Conservation (phyloP, 306 rosid genomes). For the Acmispon strigosus region DNA sequence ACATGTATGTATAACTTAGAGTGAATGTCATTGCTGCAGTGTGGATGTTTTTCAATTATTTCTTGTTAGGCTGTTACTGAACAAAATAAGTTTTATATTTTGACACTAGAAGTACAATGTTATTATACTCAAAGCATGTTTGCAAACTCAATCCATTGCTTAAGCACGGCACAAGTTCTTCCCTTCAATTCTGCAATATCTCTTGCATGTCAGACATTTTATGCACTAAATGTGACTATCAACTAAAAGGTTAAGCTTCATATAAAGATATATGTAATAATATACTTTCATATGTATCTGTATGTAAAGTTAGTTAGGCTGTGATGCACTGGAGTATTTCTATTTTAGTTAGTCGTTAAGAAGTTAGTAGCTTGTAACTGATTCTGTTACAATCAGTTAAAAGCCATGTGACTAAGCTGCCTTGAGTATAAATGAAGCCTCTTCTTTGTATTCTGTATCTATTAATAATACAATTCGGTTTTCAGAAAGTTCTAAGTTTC, state of each 20-base stretch:
- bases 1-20: constrained; percentile 49
- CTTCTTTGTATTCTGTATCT: no score
- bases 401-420: no score
- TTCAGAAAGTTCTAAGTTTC: no score
- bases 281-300: no score
- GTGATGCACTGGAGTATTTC: no score
- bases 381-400: no score
- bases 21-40: constrained; percentile 1
- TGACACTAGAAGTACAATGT: constrained; percentile 6
- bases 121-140: not conserved
- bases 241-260: not conserved
- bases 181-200: not conserved
- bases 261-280: no score
- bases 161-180: not conserved
- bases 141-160: not conserved
- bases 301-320: no score
- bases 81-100: not conserved
- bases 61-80: not conserved
- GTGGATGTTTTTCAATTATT: constrained; percentile 4
- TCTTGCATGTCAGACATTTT: not conserved
- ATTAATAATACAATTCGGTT: no score
- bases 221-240: not conserved
- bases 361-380: no score
- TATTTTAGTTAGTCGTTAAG: no score
- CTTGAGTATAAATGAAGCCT: no score